Evolutionary conservation across 2,329 filamentous ascomycete species (phyloP).

Genomic region (Onygenales sp.): DNA sequence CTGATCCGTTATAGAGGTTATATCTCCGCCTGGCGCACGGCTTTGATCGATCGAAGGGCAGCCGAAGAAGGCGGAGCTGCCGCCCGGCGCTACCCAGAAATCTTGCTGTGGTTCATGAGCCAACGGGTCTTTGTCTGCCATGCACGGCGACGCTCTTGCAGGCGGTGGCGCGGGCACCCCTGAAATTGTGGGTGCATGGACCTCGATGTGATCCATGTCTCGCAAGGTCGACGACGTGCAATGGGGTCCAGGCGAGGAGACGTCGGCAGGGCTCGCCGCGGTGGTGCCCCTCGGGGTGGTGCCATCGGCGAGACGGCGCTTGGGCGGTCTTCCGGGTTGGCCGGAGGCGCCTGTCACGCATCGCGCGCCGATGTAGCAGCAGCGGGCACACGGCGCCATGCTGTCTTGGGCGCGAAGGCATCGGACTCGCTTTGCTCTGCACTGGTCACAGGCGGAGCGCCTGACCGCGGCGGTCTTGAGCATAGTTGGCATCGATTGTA

Average conservation of each 20-base stretch:
- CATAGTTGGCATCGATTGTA: not conserved
- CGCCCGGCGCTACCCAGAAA: not conserved
- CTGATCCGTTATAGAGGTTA: not conserved
- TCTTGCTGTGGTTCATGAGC: not conserved
- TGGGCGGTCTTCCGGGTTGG: not conserved
- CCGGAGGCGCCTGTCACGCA: not conserved
- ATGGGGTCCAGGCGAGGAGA: not conserved
- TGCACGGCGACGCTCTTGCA: not conserved
- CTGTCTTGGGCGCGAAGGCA: not conserved
- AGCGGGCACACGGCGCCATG: not conserved
- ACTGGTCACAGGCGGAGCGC: not conserved
- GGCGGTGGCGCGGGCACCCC: not conserved
- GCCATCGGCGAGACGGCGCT: not conserved
- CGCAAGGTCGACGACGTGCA: not conserved
- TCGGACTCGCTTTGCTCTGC: not conserved
- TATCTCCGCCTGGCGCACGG: not conserved
- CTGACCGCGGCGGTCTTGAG: not conserved
- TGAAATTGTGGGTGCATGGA: not conserved
- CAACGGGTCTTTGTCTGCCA: not conserved
- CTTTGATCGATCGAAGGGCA: not conserved
- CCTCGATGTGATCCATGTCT: not conserved
- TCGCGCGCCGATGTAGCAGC: not conserved
- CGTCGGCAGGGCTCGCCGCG: not conserved
- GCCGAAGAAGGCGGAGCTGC: not conserved
- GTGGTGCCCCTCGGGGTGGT: not conserved